Percentiles rank a stretch among this genome's conserved stretches.
Conservation (phyloP, 352 stramenopile species). For the Pythium sp. region DNA sequence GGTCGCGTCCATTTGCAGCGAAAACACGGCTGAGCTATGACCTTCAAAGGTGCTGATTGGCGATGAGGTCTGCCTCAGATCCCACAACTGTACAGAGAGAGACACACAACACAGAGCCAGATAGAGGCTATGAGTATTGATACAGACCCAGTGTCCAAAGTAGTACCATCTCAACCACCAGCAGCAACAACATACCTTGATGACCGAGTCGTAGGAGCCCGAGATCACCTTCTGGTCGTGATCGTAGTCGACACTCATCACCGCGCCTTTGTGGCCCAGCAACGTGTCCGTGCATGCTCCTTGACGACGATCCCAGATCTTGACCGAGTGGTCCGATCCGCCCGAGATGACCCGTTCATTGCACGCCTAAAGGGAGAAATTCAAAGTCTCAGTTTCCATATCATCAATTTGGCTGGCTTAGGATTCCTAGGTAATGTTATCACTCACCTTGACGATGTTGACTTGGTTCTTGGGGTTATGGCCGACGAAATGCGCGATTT, state of each 20-base stretch:
- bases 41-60: constrained; percentile 23
- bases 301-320: constrained; percentile 31
- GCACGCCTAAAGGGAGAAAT: constrained; percentile 9
- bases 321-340: constrained; percentile 26
- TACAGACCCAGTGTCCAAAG: neutral
- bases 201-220: constrained; percentile 30
- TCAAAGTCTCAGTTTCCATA: neutral
- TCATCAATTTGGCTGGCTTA: neutral
- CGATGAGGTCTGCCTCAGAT: constrained; percentile 16
- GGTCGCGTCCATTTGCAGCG: constrained; percentile 26
- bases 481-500: constrained; percentile 18
- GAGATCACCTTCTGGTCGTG: constrained; percentile 22
- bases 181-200: constrained; percentile 19
- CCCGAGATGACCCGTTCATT: constrained; percentile 20
- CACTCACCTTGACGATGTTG: constrained; percentile 26
- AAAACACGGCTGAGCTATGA: constrained; percentile 31
- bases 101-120: neutral
- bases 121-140: neutral
- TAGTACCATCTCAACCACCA: neutral
- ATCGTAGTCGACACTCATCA: constrained; percentile 32
- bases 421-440: neutral
- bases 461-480: constrained; percentile 28
- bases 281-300: constrained; percentile 19
- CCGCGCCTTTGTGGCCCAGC: constrained; percentile 20
- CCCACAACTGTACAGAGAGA: constrained; percentile 20